These are phyloP conservation scores for Phoma sp. DNA, from an alignment of 2,329 filamentous ascomycete species.

Conservation along the genomic window DNA sequence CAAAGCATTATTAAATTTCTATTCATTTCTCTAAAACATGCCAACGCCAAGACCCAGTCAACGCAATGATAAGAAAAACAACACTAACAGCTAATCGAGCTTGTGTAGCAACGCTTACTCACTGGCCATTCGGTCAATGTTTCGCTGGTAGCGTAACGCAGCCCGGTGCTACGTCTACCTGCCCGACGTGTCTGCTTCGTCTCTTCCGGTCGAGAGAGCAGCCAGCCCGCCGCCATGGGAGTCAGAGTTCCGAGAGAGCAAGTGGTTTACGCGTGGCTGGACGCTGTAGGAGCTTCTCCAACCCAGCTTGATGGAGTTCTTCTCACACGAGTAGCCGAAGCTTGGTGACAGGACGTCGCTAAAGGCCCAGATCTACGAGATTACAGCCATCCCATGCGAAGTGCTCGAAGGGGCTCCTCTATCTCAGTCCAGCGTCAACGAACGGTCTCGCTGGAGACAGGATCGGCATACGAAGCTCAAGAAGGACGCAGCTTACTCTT, in stretches of 20 bases:
- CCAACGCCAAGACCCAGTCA: no score
- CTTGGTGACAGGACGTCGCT: slow-evolving; percentile 1
- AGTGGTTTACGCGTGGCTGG: slow-evolving; percentile 21
- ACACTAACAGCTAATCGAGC: no score
- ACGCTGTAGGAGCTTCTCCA: slow-evolving; percentile 17
- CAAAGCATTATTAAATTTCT: no score
- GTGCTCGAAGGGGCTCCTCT: not conserved
- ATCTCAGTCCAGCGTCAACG: not conserved
- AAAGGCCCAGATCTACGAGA: slow-evolving; percentile 9
- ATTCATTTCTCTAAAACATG: no score
- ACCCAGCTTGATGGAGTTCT: not conserved
- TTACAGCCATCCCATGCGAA: slow-evolving; percentile 16
- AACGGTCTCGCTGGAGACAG: not conserved
- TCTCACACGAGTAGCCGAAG: not conserved
- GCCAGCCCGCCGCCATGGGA: not conserved
- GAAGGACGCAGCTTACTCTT: slow-evolving; percentile 1
- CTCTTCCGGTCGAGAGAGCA: not conserved
- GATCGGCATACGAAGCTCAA: not conserved
- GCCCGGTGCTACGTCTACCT: not conserved
- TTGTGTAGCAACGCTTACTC: no score
- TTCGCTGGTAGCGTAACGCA: not conserved
- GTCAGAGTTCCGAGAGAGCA: not conserved
- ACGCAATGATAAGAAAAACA: not conserved
- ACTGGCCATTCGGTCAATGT: slow-evolving; percentile 23
- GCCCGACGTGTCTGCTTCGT: not conserved